Base-by-base conservation (phyloP, 2,329 filamentous ascomycete species). In the Ceratocystis colombiana region DNA sequence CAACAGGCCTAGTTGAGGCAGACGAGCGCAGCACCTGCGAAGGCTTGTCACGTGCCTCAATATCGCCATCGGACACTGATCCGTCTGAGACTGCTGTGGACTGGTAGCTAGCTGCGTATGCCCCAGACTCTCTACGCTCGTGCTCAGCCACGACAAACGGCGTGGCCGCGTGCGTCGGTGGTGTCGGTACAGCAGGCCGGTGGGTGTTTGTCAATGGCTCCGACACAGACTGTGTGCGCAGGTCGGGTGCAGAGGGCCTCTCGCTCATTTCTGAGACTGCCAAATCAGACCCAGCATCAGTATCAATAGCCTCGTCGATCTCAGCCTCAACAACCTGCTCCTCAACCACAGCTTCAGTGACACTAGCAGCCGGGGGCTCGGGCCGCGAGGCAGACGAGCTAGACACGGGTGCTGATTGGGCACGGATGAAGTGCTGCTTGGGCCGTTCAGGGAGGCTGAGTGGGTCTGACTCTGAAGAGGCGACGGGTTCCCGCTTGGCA, bases 111-210 rank as follows among this genome's bases (percentile, higher is more conserved):
- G 10, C 53, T 7, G 25, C 17, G 17, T 59, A 59, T 6, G 53
- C 12, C 28, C 7, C 25, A 7, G 53, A 5, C 12, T 25, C 8
- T 30, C 33, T 30, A 1, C 7, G 53, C 53, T 59, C 53, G 15
- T 59, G 53, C 6, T 33, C 25, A 12, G 53, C 7, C 1, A 59
- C 5, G 15, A 33, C 64, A 22, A 59, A 66, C 10, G 64, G 64
- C 44, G 45, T 37, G 7, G 64, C 64, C 7, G 64, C 41, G 10
- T 45, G 44, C 22, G 64, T 66, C n/a, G 55, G 64, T 12, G 64
- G 64, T 22, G 55, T 66, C 22, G 64, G 64, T 6, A 61, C 64
- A 25, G 64, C n/a, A 28, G 57, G 37, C 17, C 55, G 64, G 22
- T 22, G 37, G 17, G 17, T 44, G 37, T 44, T 53, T 6, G 22